Base-by-base conservation (phyloP, 345 rosid species). In the Nephelium lappaceum region DNA sequence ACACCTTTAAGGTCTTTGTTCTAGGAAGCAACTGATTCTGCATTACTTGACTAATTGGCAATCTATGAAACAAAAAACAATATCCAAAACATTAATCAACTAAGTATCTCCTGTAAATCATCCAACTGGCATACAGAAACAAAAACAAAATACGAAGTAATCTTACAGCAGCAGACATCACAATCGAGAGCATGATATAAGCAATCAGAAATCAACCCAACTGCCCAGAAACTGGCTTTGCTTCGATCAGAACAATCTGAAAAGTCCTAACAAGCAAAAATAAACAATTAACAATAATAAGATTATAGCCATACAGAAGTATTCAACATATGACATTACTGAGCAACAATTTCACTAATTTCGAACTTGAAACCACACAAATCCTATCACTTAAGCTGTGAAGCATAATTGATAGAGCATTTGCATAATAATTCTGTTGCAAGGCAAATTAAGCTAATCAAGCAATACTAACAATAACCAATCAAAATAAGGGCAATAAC, bases 111-210 rank as follows among this genome's bases (percentile, higher is more conserved):
- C 24, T 15, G 42, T 19, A 67, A 75, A 57, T 31, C 18, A 31
- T 31, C 60, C 21, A 69, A 36, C 11, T 51, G 42, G 51, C 42
- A 77, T 4, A 68, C 11, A 25, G 57, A 8, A 19, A 5, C 41
- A 41, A 69, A 36, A 15, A 31, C 60, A 49, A n/a, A 43, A 67
- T 43, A 71, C 24, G 67, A 63, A 15, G 21, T 31, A 55, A 79
- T 80, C 91, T 85, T 79, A 88, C 91, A 27, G 86, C 67, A 55
- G 82, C 80, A n/a, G 89, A 80, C 36, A 77, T 82, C 62, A 71
- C 86, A 36, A 74, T 64, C n/a, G 5, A 78, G 65, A 79, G 63
- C 58, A 63, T 38, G 51, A 49, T 11, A 81, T 72, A 74, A 79
- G 67, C 77, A 74, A 81, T 55, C 49, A 83, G 41, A 78, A 82